Base-by-base conservation (phyloP, 208 protist genomes). In the Phytomonas serpens region DNA sequence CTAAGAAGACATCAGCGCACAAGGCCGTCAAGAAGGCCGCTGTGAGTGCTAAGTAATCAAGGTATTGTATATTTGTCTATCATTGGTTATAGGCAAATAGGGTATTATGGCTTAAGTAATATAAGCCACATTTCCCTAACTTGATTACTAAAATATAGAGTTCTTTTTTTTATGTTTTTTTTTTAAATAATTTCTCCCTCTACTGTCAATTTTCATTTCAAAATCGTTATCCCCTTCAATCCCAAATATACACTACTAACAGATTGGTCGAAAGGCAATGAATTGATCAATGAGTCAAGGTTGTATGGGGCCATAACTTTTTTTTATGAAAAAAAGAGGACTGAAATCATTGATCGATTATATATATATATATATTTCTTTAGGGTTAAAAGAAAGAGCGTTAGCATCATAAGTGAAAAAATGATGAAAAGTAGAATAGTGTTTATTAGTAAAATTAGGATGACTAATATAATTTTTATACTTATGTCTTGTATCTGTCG, bases 81-180 rank as follows among this genome's bases (percentile, higher is more conserved):
- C 14, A 2, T 47, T 47, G 2, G 40, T 23, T 47, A 47, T 47
- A 19, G 40, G 14, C 9, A 19, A 47, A 19, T 47, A 47, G 4
- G 34, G 40, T 3, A 47, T 47, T 47, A 47, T 19, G 40, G 40
- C 16, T 47, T 47, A 19, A 47, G 14, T 47, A 47, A 47, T 47
- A 16, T 47, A 47, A 47, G 14, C 14, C 40, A 19, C 40, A 47
- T 47, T 47, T 19, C 40, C 40, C 7, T 16, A 14, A 19, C 9
- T 32, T 37, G 9, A 71, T 57, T 52, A 61, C 40, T 27, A 71
- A 37, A 36, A 23, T 52, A 71, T 52, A 71, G 67, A 57, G 36
- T 30, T 47, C 27, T 34, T 71, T 70, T 51, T 68, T 36, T 64
- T 75, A 10, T 47, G 7, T 47, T 71, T 61, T 61, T 42, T 34